phyloP scores from a whole-genome alignment of 2,329 filamentous ascomycete species.

The Curvularia spicifera region DNA sequence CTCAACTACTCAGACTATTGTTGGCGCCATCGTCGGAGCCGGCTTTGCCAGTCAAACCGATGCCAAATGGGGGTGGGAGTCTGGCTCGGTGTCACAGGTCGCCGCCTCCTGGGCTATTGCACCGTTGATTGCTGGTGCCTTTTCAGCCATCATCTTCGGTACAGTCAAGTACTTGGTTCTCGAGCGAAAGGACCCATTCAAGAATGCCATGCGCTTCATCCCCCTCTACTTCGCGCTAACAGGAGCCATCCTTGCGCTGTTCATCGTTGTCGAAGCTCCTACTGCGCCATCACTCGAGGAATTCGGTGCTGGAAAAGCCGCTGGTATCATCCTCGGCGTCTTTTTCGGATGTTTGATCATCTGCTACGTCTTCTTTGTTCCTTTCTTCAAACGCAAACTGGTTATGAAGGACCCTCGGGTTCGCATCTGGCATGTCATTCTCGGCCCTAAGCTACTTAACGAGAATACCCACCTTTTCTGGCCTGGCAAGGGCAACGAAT shows the following conservation, averaged over 20 bases:
- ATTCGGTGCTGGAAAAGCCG: constrained; percentile 40
- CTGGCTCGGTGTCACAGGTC: constrained; percentile 37
- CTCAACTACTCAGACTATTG: constrained; percentile 67
- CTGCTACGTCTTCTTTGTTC: constrained; percentile 39
- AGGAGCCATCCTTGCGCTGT: constrained; percentile 60
- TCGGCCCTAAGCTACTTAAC: constrained; percentile 50
- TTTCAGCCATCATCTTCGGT: constrained; percentile 59
- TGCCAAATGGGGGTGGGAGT: constrained; percentile 36
- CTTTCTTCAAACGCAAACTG: constrained; percentile 38
- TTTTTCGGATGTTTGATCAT: constrained; percentile 32
- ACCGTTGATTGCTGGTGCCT: constrained; percentile 55
- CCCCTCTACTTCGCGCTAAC: constrained; percentile 59
- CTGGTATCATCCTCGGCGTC: constrained; percentile 37
- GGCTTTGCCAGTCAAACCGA: constrained; percentile 56
- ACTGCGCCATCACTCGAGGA: constrained; percentile 39
- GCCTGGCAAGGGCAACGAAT: constrained; percentile 47
- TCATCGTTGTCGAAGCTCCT: constrained; percentile 62
- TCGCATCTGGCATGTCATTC: constrained; percentile 34
- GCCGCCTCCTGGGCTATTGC: constrained; percentile 59
- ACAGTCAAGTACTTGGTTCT: constrained; percentile 59
- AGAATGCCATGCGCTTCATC: constrained; percentile 57
- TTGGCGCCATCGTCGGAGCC: constrained; percentile 66
- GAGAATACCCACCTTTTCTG: constrained; percentile 52
- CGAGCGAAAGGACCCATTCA: constrained; percentile 57
- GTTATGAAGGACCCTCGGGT: constrained; percentile 35